Evolutionary conservation across 805 yeast species (phyloP).

Genomic region (Alloascoidea africana): DNA sequence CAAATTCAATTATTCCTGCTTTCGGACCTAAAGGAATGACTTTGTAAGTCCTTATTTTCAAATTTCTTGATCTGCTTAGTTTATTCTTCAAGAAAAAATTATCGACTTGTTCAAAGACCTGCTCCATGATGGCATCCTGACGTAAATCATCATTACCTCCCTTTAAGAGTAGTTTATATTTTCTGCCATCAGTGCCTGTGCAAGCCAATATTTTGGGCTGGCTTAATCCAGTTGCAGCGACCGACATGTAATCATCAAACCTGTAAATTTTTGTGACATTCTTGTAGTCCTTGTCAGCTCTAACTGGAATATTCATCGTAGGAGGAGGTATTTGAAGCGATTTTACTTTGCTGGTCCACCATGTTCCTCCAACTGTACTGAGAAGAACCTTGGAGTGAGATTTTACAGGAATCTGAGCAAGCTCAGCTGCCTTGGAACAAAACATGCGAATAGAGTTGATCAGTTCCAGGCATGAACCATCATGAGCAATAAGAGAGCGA

Average conservation of each 20-base stretch:
- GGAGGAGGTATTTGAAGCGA: constrained; percentile 48
- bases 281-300: constrained; percentile 27
- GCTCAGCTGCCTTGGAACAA: neutral
- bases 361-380: constrained; percentile 21
- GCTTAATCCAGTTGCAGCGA: constrained; percentile 79
- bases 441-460: constrained; percentile 10
- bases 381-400: neutral
- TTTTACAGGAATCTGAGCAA: neutral
- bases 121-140: constrained; percentile 97
- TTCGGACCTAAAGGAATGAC: constrained; percentile 83
- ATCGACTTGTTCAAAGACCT: constrained; percentile 83
- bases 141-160: constrained; percentile 85
- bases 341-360: constrained; percentile 44
- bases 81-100: constrained; percentile 38
- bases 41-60: constrained; percentile 68
- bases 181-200: constrained; percentile 38
- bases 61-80: constrained; percentile 36
- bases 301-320: constrained; percentile 30
- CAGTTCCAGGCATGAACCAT: constrained; percentile 11
- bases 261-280: constrained; percentile 28
- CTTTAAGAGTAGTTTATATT: constrained; percentile 51
- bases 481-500: constrained; percentile 9
- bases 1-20: constrained; percentile 86
- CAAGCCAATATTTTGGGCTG: constrained; percentile 67
- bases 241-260: constrained; percentile 29